Evolutionary conservation across 345 rosid genomes (phyloP), one percentile per base, ranked within the genome.

Genomic region (Orychophragmus violaceus): DNA sequence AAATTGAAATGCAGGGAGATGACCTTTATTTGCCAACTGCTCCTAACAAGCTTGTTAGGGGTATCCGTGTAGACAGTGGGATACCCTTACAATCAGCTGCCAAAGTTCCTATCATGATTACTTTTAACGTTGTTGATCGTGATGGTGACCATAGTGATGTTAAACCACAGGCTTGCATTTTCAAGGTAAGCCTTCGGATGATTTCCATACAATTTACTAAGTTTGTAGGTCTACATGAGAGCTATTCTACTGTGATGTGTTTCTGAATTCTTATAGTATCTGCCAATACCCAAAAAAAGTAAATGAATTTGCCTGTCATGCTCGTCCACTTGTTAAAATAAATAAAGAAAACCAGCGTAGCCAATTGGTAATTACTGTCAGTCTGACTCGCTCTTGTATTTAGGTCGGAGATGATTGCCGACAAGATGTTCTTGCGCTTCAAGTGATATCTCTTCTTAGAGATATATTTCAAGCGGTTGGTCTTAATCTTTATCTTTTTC

Each of bases 351-450:
- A n/a, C n/a, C n/a, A n/a, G n/a, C n/a, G n/a, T n/a, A n/a, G n/a
- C n/a, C n/a, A n/a, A n/a, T n/a, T n/a, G n/a, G n/a, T n/a, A n/a
- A n/a, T n/a, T n/a, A n/a, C n/a, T 14, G 46, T 41, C 48, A 41
- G 55, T 53, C 27, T 58, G 32, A 37, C 39, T 35, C 68, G 33
- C 62, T 66, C 65, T 49, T 54, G 77, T 46, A 64, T 72, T 72
- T 17, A 95, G 99, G 99, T 95, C 65, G 99, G 99, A 78, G 99
- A 95, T 77, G 98, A 95, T 80, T 95, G 99, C 72, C 88, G 97
- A 24, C 99, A 91, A 84, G 99, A 95, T 77, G 96, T 95, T 72
- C 93, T 95, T 78, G 99, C 96, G 46, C 95, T 91, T 74, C 99
- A 95, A 87, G 97, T 95, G 50, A 88, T 51, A 83, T 59, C 93